phyloP scores from a whole-genome alignment of 73 alveolate genomes.

The Stentor coeruleus region DNA sequence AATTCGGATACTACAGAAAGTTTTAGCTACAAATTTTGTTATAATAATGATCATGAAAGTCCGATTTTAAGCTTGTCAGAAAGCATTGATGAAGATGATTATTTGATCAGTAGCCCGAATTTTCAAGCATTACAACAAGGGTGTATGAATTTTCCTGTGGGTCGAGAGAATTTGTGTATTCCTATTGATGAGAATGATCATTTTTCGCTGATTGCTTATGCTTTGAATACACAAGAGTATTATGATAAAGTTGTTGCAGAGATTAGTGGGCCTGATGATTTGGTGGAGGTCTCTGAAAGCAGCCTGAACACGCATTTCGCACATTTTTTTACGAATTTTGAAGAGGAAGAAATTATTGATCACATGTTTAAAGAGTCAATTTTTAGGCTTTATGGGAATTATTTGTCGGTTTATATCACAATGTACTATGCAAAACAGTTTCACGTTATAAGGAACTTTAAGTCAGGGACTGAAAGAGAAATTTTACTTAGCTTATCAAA shows the following conservation, averaged over 20 bases:
- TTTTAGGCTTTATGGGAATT: neutral
- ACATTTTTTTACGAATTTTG: neutral
- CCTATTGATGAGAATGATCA: constrained; percentile 1
- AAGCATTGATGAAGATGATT: neutral
- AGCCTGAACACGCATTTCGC: neutral
- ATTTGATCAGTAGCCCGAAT: neutral
- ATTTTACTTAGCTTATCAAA: neutral
- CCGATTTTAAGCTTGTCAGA: neutral
- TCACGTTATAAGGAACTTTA: neutral
- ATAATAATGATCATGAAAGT: neutral
- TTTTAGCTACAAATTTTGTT: neutral
- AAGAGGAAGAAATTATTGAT: neutral
- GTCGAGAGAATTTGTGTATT: constrained; percentile 19
- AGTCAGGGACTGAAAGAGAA: neutral
- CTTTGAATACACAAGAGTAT: neutral
- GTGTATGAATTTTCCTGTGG: neutral
- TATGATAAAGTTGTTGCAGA: constrained; percentile 4
- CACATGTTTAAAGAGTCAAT: neutral
- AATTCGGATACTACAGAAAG: neutral
- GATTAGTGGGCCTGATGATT: constrained; percentile 17
- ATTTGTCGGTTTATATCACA: neutral
- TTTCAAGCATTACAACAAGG: neutral
- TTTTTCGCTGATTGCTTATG: neutral
- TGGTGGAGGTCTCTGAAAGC: constrained; percentile 31
- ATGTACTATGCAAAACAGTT: constrained; percentile 15